Conservation (phyloP, 495 filamentous ascomycete genomes). For the Podospora comata region DNA sequence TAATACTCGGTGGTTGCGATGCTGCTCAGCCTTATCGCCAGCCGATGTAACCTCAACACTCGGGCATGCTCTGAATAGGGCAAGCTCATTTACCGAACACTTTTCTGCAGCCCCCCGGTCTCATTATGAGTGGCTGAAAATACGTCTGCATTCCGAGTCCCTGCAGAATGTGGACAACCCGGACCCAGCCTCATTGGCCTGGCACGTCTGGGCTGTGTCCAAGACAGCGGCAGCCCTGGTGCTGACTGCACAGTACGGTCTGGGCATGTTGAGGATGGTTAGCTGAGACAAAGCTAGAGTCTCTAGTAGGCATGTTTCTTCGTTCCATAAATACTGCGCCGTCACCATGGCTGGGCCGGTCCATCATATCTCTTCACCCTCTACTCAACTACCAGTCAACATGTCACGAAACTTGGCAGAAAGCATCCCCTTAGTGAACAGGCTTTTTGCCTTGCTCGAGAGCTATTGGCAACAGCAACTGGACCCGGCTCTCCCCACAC, state of each 20-base stretch:
- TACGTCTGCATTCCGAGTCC: not conserved
- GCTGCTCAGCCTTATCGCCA: not conserved
- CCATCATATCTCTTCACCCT: not conserved
- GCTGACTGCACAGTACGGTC: not conserved
- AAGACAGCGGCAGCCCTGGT: not conserved
- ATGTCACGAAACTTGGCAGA: constrained; percentile 11
- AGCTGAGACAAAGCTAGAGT: not conserved
- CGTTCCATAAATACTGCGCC: not conserved
- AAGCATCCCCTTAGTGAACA: constrained; percentile 11
- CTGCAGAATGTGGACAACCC: not conserved
- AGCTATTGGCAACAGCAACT: constrained; percentile 19
- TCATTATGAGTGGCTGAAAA: not conserved
- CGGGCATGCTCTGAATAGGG: not conserved
- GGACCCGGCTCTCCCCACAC: constrained; percentile 22
- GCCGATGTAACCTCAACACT: not conserved
- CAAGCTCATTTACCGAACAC: not conserved
- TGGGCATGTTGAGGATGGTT: not conserved
- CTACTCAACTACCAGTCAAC: not conserved
- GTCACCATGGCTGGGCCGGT: not conserved
- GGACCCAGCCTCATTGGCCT: not conserved
- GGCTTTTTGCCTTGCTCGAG: constrained; percentile 16
- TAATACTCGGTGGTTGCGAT: not conserved
- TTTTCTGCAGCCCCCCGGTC: not conserved
- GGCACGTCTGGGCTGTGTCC: not conserved
- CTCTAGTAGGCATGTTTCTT: not conserved